These are phyloP conservation scores for Nakazawaea sp. DNA, from an alignment of 805 yeast species.

Conservation along the genomic window DNA sequence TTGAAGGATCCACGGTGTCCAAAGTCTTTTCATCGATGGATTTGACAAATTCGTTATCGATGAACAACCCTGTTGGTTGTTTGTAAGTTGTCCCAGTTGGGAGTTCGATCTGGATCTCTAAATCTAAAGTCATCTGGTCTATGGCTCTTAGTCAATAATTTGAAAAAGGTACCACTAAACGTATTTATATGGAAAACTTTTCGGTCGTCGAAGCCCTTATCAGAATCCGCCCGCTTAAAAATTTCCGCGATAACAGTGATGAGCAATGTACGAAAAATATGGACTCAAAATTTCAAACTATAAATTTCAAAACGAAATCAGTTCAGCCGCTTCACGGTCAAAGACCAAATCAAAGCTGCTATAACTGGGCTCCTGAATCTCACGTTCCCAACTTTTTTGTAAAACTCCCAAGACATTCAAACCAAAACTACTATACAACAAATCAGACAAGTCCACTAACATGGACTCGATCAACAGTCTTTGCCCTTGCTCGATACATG, in stretches of 20 bases:
- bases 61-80: slow-evolving; percentile 82
- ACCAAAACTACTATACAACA: slow-evolving; percentile 8
- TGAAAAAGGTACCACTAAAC: too few relatives aligned
- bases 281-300: too few relatives aligned
- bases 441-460: slow-evolving; percentile 9
- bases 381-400: slow-evolving; percentile 10
- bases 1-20: slow-evolving; percentile 49
- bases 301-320: slow-evolving; percentile 5
- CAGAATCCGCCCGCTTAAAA: too few relatives aligned
- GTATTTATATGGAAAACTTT: too few relatives aligned
- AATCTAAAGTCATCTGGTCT: slow-evolving; percentile 8
- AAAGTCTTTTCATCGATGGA: slow-evolving; percentile 52
- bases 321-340: slow-evolving; percentile 7
- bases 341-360: slow-evolving; percentile 9
- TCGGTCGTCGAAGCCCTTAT: too few relatives aligned
- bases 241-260: too few relatives aligned
- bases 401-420: slow-evolving; percentile 10
- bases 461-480: neutral
- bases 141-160: too few relatives aligned
- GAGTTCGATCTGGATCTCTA: slow-evolving; percentile 5
- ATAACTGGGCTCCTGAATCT: neutral
- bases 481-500: neutral
- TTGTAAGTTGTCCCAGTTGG: slow-evolving; percentile 43
- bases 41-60: slow-evolving; percentile 72
- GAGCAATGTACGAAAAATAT: too few relatives aligned